Evolutionary conservation across 2,329 filamentous ascomycete species (phyloP).

Genomic region (Penicillium sp.): DNA sequence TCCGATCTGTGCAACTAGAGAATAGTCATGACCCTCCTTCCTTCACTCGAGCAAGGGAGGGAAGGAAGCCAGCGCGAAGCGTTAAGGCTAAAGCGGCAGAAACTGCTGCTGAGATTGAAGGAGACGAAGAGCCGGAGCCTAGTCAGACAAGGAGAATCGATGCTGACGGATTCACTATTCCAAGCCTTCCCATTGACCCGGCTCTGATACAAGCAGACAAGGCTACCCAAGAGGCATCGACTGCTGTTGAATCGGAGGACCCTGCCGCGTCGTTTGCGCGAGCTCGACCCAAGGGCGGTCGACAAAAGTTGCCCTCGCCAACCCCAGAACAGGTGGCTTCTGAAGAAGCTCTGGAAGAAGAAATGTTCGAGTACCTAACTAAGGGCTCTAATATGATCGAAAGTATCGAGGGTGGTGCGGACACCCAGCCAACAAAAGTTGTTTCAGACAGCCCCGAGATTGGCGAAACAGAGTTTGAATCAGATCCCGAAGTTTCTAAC

Average conservation of each 20-base stretch:
- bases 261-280: slow-evolving; percentile 26
- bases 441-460: slow-evolving; percentile 64
- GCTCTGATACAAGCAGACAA: slow-evolving; percentile 36
- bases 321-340: slow-evolving; percentile 66
- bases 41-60: slow-evolving; percentile 64
- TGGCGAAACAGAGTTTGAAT: slow-evolving; percentile 80
- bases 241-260: slow-evolving; percentile 30
- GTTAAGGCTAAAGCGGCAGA: slow-evolving; percentile 39
- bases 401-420: slow-evolving; percentile 23
- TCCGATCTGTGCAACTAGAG: slow-evolving; percentile 63
- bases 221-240: slow-evolving; percentile 27
- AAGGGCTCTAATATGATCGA: slow-evolving; percentile 44
- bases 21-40: slow-evolving; percentile 81
- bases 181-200: slow-evolving; percentile 55
- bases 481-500: slow-evolving; percentile 84
- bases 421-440: slow-evolving; percentile 42
- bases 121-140: slow-evolving; percentile 45
- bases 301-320: slow-evolving; percentile 51
- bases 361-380: slow-evolving; percentile 71
- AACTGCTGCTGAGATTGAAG: slow-evolving; percentile 50
- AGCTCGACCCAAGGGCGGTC: slow-evolving; percentile 38
- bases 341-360: slow-evolving; percentile 65
- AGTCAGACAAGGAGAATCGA: slow-evolving; percentile 56
- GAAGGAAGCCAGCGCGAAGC: slow-evolving; percentile 57
- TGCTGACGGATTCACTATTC: slow-evolving; percentile 72